Evolutionary conservation across 768 basidiomycete genomes (phyloP), one percentile per base, ranked within the genome.

Genomic region (Lenzites betulinus): DNA sequence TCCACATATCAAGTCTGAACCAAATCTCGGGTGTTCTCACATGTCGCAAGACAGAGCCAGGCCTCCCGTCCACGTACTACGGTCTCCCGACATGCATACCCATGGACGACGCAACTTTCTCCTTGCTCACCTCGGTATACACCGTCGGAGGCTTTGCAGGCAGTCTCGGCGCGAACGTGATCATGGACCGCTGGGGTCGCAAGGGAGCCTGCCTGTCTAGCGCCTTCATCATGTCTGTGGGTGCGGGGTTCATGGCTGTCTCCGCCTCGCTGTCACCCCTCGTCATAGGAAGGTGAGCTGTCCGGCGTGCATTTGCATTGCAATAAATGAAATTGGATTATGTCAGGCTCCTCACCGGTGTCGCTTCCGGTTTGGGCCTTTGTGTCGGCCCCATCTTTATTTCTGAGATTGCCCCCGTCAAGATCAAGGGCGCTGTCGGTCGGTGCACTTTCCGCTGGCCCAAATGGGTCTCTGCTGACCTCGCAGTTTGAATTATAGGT

Each of bases 1-100:
- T 90, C 73, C 93, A 96, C 72, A 92, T 94, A 42, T 91, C 93
- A 1, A 88, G 88, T 16, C 82, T 98, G 60, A 98, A 98, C 72
- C 93, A 95, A 71, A 87, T 95, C 28, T 51, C 51, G 5, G 62
- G 44, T 16, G 54, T 60, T 36, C 56, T 58, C 12, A 92, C 89
- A 3, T 96, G 93, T 76, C 81, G 81, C 51, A 64, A 26, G 3
- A 59, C 49, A 13, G 48, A 58, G 23, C 57, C 57, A 5, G 66
- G 71, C 47, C 30, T 59, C 26, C 23, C 52, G 51, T 0, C 72
- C 54, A 47, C 51, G 13, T 62, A 69, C 47, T 72, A 77, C 67
- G 77, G 76, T 11, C 76, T 92, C 9, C 84, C 90, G 2, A 79
- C 85, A 36, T 96, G 95, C 76, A 87, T 96, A 33, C 83, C 83